Evolutionary conservation across 306 rosid species (phyloP), one percentile per base, ranked within the genome.

Genomic region (Quercus wislizeni): DNA sequence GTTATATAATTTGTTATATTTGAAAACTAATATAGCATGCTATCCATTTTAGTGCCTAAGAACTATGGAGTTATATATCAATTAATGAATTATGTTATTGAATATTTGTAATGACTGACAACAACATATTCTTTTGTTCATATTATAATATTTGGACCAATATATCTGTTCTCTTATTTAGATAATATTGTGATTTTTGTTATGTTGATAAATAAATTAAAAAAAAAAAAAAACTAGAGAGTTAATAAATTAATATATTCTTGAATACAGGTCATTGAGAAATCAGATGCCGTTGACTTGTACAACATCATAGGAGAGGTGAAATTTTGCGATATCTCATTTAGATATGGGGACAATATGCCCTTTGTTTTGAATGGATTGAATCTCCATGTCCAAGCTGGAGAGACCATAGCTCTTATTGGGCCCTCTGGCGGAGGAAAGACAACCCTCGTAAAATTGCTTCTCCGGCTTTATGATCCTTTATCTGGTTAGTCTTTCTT

Each of bases 371-470:
- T 94, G 75, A 86, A 91, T 52, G 90, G 87, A 65, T 72, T 94
- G 84, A 88, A 89, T 85, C 92, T 92, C 79, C 91, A 91, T 73
- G 82, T 92, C 64, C 82, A 79, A 81, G 89, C 92, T 27, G 98
- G 98, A 78, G 98, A 92, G 85, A 92, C 93, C 74, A 92, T 92
- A 81, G 97, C 98, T 55, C 84, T 94, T 41, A 89, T 94, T 28
- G 98, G 98, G 71, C 93, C 98, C 69, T 94, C 97, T 31, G 98
- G 98, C 61, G 97, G 98, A 73, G 98, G 98, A 84, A 94, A 94
- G 89, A 84, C 98, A 35, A 92, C 98, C 79, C 90, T 92, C 52
- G 81, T 80, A 59, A 94, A 91, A 83, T 85, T 94, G 70, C 85
- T 94, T 74, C 93, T 94, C 83, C 97, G 94, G 46, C 97, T 94